Evolutionary conservation across 164 flowering plant genomes (phyloP).

Genomic region (Nymphaea thermarum): DNA sequence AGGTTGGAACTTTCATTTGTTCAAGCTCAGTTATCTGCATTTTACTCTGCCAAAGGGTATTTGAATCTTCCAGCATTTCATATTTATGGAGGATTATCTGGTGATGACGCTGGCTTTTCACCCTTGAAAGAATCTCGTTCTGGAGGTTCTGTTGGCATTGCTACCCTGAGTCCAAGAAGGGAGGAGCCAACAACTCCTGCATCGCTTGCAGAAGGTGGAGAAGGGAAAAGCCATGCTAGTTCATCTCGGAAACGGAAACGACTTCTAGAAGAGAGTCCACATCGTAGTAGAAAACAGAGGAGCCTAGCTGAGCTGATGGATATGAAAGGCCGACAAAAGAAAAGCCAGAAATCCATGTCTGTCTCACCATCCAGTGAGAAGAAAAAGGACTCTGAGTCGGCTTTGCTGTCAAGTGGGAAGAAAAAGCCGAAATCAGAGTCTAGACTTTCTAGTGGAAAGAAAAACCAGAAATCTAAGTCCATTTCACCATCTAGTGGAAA

Average conservation of each 20-base stretch:
- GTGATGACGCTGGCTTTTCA: slow-evolving; percentile 13
- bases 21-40: slow-evolving; percentile 45
- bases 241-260: slow-evolving; percentile 14
- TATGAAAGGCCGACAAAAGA: not conserved
- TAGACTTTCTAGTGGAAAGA: not conserved
- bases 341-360: not conserved
- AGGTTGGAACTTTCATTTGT: slow-evolving; percentile 33
- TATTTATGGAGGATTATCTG: slow-evolving; percentile 23
- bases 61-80: slow-evolving; percentile 30
- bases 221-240: slow-evolving; percentile 5
- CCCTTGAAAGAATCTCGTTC: not conserved
- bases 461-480: not conserved
- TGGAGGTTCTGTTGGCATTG: slow-evolving; percentile 7
- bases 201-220: slow-evolving; percentile 5
- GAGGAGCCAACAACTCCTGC: slow-evolving; percentile 5
- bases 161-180: slow-evolving; percentile 4
- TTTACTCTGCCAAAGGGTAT: slow-evolving; percentile 52
- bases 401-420: not conserved
- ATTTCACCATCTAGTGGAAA: not conserved
- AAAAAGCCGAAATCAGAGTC: not conserved
- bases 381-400: not conserved
- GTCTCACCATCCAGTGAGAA: not conserved
- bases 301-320: slow-evolving; percentile 18
- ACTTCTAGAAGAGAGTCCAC: slow-evolving; percentile 5
- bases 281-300: slow-evolving; percentile 15